Evolutionary conservation across 108 stramenopile genomes (phyloP), one percentile per base, ranked within the genome.

Genomic region (Hondaea fermentalgiana): DNA sequence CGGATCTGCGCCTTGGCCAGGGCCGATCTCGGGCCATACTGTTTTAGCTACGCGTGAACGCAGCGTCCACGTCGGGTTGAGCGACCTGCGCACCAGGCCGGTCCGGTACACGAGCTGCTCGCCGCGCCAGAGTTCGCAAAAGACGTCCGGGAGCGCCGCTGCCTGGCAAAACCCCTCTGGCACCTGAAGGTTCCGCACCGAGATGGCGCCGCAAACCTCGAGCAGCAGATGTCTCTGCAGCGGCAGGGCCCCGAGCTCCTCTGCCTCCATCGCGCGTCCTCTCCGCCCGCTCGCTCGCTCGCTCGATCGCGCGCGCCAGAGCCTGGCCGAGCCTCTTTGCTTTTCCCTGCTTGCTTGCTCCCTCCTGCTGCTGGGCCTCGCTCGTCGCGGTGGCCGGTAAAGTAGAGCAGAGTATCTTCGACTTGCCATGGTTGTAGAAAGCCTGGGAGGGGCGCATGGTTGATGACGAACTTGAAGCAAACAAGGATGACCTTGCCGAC

Each of bases 51-150:
- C 76, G 45, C 76, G 45, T 17, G 76, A 83, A 0, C 76, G 19
- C 49, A 83, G 76, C 51, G 76, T 83, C 76, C 76, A 83, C 51
- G 76, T 83, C 10, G 76, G 76, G 51, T 83, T 83, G 23, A 47
- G 19, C 10, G 76, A 83, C 45, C 51, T 83, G 76, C 51, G 76
- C 76, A 83, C 76, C 0, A 83, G 49, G 6, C 76, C 76, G 6
- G 76, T 45, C 1, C 76, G 19, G 51, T 83, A 83, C 49, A 83
- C 45, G 51, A 83, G 45, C 76, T 53, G n/a, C n/a, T 6, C 76
- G 49, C 51, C 76, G 25, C 45, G 76, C 76, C 76, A 53, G 25
- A 83, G 45, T 23, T 83, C 76, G 51, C 76, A 83, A 23, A 53
- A 83, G 51, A 23, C 51, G 51, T 83, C 76, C n/a, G 76, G 76